Conservation (phyloP, 257 asterid genomes). For the Fraxinus quadrangulata region DNA sequence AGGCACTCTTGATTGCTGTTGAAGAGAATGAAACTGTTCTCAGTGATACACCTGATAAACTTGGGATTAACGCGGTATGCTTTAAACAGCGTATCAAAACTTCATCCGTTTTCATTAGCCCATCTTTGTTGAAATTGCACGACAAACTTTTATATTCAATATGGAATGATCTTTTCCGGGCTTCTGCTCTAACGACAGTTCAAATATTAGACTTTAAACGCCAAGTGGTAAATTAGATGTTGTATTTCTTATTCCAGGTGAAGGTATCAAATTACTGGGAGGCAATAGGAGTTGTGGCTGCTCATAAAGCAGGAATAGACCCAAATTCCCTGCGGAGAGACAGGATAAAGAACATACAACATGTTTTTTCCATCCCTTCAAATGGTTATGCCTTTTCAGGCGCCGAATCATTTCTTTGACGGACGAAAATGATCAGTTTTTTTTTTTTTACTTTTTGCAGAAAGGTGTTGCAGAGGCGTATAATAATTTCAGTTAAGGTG, state of each 20-base stretch:
- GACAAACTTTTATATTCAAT: too few species aligned
- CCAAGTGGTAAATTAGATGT: neutral
- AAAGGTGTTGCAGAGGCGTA: neutral
- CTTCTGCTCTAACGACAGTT: neutral
- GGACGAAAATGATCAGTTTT: neutral
- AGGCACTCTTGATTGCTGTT: conserved; percentile 82
- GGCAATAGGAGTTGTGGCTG: conserved; percentile 85
- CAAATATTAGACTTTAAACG: neutral
- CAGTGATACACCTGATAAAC: conserved; percentile 66
- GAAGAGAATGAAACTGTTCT: conserved; percentile 77
- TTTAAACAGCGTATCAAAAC: conserved; percentile 16
- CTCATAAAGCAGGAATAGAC: conserved; percentile 89
- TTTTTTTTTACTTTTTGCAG: neutral
- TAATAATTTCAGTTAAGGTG: neutral
- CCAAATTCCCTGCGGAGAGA: conserved; percentile 71
- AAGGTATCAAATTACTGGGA: conserved; percentile 90
- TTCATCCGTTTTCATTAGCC: conserved; percentile 4
- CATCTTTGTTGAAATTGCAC: too few species aligned
- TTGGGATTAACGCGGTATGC: conserved; percentile 72
- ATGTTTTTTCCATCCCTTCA: conserved; percentile 31
- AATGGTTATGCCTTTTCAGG: conserved; percentile 33
- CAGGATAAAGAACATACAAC: conserved; percentile 48
- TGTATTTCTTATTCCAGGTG: conserved; percentile 40
- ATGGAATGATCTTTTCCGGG: neutral
- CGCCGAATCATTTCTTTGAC: too few species aligned